Conservation (phyloP, 176 grass and related monocot species). For the Pharus latifolius region DNA sequence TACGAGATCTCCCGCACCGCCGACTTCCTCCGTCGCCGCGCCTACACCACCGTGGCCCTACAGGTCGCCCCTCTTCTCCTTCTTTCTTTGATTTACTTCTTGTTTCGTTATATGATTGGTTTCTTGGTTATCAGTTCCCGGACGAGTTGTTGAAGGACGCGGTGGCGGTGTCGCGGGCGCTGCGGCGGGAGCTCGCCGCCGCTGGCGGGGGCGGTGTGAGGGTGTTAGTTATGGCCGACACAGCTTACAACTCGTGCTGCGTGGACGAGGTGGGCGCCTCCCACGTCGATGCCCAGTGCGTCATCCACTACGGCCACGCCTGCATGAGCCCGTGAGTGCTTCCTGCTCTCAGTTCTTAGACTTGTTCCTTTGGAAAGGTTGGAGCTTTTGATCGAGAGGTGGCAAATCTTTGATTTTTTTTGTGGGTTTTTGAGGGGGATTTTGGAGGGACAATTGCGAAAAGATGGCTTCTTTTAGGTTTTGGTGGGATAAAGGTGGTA, state of each 20-base stretch:
- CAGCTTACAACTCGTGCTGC: constrained; percentile 85
- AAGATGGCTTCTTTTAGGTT: neutral
- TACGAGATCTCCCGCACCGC: constrained; percentile 60
- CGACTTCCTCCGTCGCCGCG: constrained; percentile 41
- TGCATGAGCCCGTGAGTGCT: constrained; percentile 90
- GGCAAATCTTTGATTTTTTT: neutral
- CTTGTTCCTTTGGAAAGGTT: neutral
- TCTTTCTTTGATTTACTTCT: neutral
- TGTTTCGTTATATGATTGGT: neutral
- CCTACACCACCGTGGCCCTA: constrained; percentile 61
- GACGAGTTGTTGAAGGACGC: constrained; percentile 76
- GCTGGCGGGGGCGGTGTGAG: constrained; percentile 18
- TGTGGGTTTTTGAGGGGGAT: neutral
- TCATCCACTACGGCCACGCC: constrained; percentile 87
- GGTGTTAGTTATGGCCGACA: constrained; percentile 88
- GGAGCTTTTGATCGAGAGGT: neutral
- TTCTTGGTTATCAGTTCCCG: constrained; percentile 43
- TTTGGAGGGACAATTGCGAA: neutral
- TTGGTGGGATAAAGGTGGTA: neutral
- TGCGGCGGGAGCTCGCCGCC: constrained; percentile 42
- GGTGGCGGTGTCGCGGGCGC: constrained; percentile 24
- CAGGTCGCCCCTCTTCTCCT: constrained; percentile 30
- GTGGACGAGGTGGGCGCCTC: constrained; percentile 91
- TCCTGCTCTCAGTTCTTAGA: neutral
- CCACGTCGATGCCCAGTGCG: constrained; percentile 70